Base-by-base conservation (phyloP, 495 filamentous ascomycete genomes). In the Penicillium simplicissimum region DNA sequence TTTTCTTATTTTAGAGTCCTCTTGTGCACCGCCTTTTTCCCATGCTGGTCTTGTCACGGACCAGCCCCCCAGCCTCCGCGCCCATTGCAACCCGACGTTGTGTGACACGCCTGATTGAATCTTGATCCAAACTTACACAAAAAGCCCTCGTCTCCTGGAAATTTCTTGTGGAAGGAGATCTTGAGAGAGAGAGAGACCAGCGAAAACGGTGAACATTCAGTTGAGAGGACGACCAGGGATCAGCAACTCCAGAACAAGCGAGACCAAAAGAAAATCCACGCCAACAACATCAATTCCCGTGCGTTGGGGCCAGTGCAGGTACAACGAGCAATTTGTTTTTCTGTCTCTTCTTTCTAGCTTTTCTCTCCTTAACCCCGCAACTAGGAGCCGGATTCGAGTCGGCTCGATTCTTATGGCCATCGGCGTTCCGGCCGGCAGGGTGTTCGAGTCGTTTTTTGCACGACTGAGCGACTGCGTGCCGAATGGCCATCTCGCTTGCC, bases 401-500 rank as follows among this genome's bases (percentile, higher is more conserved):
- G 66, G 59, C 48, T 60, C 70, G 64, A 67, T 70, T 72, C 73
- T 76, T 76, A 76, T 76, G 76, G 76, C 72, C 74, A 66, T 67
- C 66, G 63, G 65, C 61, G 54, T 69, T 64, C 61, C 69, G 63
- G 65, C 66, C 67, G 63, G 69, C 63, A 64, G 69, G 66, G 70
- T 73, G 70, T 72, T 70, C 67, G 67, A 74, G 71, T 74, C 70
- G 66, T 73, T 70, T 52, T 58, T 67, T 53, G 53, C 54, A 65
- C 65, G 61, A 67, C 67, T 58, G 58, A 65, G 47, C 61, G 61
- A 64, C 49, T 35, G 49, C 51, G 61, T 72, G 69, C 71, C 70
- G 74, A 52, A 80, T 80, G 77, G 77, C 76, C 74, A 71, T 78
- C 74, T 72, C 76, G 45, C 72, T 80, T 64, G 72, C 77, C 63